Conservation (phyloP, 352 stramenopile genomes). For the Pythium plurisporium region DNA sequence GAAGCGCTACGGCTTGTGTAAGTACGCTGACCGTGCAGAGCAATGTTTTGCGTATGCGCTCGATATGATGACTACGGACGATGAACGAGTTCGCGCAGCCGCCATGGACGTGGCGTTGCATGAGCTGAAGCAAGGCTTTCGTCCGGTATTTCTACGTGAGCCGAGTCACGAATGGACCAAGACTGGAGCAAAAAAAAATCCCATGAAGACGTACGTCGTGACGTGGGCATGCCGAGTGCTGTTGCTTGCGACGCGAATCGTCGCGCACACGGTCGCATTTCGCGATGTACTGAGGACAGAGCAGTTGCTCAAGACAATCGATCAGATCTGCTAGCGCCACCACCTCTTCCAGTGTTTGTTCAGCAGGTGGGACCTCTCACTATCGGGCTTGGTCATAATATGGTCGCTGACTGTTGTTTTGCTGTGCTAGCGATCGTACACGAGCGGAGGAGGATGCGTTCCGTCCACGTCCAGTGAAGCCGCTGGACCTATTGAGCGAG, state of each 20-base stretch:
- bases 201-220: not conserved
- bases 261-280: conserved; percentile 6
- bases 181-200: not conserved
- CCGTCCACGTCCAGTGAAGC: no score
- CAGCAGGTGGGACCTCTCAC: no score
- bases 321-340: conserved; percentile 2
- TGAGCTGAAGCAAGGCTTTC: conserved; percentile 9
- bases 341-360: no score
- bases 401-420: no score
- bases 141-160: not conserved
- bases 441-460: no score
- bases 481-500: no score
- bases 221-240: conserved; percentile 14
- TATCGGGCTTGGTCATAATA: no score
- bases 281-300: not conserved
- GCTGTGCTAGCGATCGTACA: no score
- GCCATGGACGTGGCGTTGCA: conserved; percentile 8
- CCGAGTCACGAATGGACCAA: no score
- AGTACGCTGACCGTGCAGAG: not conserved
- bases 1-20: not conserved
- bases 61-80: conserved; percentile 3
- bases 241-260: conserved; percentile 9
- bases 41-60: conserved; percentile 10
- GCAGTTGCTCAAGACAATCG: not conserved
- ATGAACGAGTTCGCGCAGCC: not conserved